Base-by-base conservation (phyloP, 768 basidiomycete species). In the Tylopilus plumbeoviolaceoides region DNA sequence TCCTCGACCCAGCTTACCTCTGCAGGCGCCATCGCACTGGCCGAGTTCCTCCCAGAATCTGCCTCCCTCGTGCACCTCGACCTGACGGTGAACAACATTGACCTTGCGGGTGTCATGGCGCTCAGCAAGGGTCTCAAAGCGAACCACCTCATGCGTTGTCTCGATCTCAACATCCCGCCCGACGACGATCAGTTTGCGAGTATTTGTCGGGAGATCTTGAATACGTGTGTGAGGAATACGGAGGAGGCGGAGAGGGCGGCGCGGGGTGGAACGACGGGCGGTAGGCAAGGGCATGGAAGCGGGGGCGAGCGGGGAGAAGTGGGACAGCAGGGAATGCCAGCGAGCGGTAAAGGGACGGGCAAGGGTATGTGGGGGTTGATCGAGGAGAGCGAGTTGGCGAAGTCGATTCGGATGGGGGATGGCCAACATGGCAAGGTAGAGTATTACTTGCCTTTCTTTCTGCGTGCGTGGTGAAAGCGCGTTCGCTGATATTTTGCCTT, bases 1-100 rank as follows among this genome's bases (percentile, higher is more conserved):
- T 88, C 91, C 7, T 83, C 85, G 3, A 97, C 95, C 0, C 74
- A 76, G 5, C 79, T 98, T 63, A 81, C 82, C 0, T 88, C 90
- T 1, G 75, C 85, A 0, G 94, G 93, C 2, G 95, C 95, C 1
- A 98, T 98, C 57, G 88, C 92, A 0, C 80, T 98, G 2, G 97
- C 95, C 3, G 95, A 98, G 68, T 98, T 97, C 74, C 81, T 98
- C 1, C 94, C 95, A 0, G 95, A 98, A 67, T 86, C 90, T 0
- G 80, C 78, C 17, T 88, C 87, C 0, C 76, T 99, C 5, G 76
- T 98, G 0, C 95, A 98, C 68, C 83, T 99, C 49, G 97, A 98
- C 69, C 72, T 97, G 27, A 97, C 93, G 0, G 73, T 79, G 59
- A 95, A 95, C 66, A 70, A 76, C 7, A 73, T 98, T 30, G 93